phyloP scores from a whole-genome alignment of 116 monocot genomes.

The Dioscorea cayenensis region DNA sequence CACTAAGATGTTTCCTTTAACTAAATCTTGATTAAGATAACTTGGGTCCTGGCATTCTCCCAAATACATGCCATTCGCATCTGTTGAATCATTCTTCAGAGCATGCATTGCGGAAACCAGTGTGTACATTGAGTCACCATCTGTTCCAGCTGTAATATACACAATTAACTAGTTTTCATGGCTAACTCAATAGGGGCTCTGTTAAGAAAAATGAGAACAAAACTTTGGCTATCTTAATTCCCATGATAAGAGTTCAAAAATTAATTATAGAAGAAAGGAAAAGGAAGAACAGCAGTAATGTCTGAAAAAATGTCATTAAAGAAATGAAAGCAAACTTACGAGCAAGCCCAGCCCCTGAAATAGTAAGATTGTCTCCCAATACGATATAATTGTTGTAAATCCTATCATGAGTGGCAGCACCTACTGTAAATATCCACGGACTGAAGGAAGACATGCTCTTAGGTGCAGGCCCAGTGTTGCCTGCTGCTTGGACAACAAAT shows the following conservation, averaged over 20 bases:
- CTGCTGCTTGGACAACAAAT: constrained; percentile 97
- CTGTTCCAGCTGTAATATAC: constrained; percentile 67
- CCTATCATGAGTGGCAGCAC: constrained; percentile 85
- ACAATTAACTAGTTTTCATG: constrained; percentile 4
- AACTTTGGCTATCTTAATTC: not conserved
- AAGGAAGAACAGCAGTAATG: not conserved
- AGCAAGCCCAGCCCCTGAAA: constrained; percentile 84
- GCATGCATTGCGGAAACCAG: constrained; percentile 80
- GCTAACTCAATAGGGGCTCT: not conserved
- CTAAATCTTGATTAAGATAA: constrained; percentile 46
- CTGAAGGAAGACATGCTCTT: constrained; percentile 95
- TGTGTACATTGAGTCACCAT: constrained; percentile 60
- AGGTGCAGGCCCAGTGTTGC: constrained; percentile 86
- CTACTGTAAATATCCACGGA: constrained; percentile 97
- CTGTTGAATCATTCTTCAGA: constrained; percentile 44
- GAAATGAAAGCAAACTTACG: constrained; percentile 45
- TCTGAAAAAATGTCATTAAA: not conserved
- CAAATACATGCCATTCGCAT: constrained; percentile 51
- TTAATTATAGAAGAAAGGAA: too few relatives aligned
- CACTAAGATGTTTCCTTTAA: constrained; percentile 68
- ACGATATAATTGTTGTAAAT: constrained; percentile 64
- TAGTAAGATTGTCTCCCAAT: constrained; percentile 73
- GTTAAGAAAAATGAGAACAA: not conserved
- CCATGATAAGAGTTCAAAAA: not conserved
- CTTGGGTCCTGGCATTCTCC: constrained; percentile 91